Percentiles rank a stretch among this genome's conserved stretches.
These are phyloP conservation scores for Coleophoma eucalyptorum DNA, from an alignment of 2,329 filamentous ascomycete species.

Conservation along the genomic window DNA sequence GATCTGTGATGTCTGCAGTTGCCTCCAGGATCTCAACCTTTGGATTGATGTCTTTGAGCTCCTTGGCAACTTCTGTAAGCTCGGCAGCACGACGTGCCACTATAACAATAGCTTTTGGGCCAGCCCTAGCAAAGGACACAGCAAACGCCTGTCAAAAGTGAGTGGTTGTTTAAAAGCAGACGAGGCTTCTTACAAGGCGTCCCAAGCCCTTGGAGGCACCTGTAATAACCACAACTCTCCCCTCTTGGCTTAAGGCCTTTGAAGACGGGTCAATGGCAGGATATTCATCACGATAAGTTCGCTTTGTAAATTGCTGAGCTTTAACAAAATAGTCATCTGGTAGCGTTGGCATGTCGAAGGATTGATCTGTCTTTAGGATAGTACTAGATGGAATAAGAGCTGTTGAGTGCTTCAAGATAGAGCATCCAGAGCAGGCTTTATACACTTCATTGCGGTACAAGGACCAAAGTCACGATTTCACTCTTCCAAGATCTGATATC, in stretches of 20 bases:
- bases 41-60: not conserved
- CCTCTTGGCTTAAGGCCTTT: not conserved
- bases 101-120: not conserved
- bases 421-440: too few species aligned
- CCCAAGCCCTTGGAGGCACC: slow-evolving; percentile 29
- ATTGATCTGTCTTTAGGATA: too few species aligned
- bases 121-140: not conserved
- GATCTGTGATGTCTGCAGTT: not conserved
- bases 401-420: too few species aligned
- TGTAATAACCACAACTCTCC: slow-evolving; percentile 27
- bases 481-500: too few species aligned
- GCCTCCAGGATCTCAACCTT: not conserved
- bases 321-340: not conserved
- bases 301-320: not conserved
- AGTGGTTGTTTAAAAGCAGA: not conserved
- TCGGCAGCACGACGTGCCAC: not conserved
- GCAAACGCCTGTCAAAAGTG: not conserved
- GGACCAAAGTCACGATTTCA: too few species aligned
- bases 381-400: too few species aligned
- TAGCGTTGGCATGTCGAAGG: not conserved
- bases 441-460: too few species aligned
- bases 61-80: not conserved
- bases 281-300: slow-evolving; percentile 19
- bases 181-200: slow-evolving; percentile 1
- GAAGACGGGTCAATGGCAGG: slow-evolving; percentile 19